Evolutionary conservation across 2,329 filamentous ascomycete genomes (phyloP).

Genomic region (Penicillium sp.): DNA sequence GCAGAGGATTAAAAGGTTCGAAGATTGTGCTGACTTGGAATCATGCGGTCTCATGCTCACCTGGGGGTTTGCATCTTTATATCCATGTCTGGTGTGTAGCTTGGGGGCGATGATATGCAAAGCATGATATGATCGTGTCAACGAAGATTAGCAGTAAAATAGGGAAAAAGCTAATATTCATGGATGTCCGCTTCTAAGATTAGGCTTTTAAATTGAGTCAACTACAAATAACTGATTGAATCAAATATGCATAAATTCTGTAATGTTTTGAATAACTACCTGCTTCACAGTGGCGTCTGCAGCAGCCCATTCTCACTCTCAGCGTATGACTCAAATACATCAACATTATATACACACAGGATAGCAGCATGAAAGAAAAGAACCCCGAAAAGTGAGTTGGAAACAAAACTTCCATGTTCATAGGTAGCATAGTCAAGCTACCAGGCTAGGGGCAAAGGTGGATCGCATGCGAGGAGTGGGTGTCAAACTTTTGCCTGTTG

Average conservation of each 20-base stretch:
- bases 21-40: background rate
- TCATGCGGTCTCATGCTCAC: background rate
- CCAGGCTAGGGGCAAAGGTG: background rate
- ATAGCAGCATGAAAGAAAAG: constrained; percentile 5
- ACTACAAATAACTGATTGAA: too few relatives aligned
- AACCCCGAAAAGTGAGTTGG: constrained; percentile 10
- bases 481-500: constrained; percentile 6
- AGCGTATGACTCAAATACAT: constrained; percentile 11
- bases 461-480: background rate
- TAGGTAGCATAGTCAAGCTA: constrained; percentile 1
- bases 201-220: too few relatives aligned
- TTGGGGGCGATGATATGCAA: too few relatives aligned
- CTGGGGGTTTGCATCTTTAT: too few relatives aligned
- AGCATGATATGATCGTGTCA: too few relatives aligned
- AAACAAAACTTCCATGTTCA: constrained; percentile 7
- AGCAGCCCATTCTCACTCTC: constrained; percentile 2
- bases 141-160: too few relatives aligned
- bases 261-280: constrained; percentile 9
- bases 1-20: background rate
- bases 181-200: constrained; percentile 14
- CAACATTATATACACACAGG: constrained; percentile 19
- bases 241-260: too few relatives aligned
- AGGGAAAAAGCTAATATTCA: constrained; percentile 49
- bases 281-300: constrained; percentile 2
- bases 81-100: too few relatives aligned